These are phyloP conservation scores for Hypoxylon sp. DNA, from an alignment of 2,329 filamentous ascomycete genomes.

Conservation along the genomic window DNA sequence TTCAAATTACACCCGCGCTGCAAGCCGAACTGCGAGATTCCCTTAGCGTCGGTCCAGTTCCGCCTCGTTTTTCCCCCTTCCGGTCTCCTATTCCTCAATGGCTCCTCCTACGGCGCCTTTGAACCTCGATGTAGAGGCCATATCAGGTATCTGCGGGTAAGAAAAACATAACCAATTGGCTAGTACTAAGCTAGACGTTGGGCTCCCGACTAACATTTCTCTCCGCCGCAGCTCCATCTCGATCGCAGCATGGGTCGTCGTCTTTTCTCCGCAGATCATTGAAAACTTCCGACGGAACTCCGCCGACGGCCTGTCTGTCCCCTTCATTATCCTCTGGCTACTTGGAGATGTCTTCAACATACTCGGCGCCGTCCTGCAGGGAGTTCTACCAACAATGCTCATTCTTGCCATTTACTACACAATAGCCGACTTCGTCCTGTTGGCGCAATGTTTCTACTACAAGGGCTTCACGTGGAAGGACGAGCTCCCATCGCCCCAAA, in stretches of 20 bases:
- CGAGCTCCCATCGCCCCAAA: slow-evolving; percentile 61
- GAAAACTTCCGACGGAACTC: slow-evolving; percentile 91
- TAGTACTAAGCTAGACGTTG: background rate
- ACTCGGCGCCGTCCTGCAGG: slow-evolving; percentile 89
- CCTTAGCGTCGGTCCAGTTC: slow-evolving; percentile 18
- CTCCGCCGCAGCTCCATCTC: slow-evolving; percentile 80
- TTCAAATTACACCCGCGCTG: slow-evolving; percentile 4
- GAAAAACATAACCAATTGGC: slow-evolving; percentile 48
- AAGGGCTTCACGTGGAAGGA: slow-evolving; percentile 81
- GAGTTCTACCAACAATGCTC: slow-evolving; percentile 93
- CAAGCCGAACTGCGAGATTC: background rate
- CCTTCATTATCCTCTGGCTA: slow-evolving; percentile 95
- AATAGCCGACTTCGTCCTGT: slow-evolving; percentile 87
- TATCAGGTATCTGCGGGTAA: slow-evolving; percentile 91
- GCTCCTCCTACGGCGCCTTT: slow-evolving; percentile 69
- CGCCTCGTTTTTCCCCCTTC: slow-evolving; percentile 11
- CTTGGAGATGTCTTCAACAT: slow-evolving; percentile 97
- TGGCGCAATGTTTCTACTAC: slow-evolving; percentile 96
- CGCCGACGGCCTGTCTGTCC: slow-evolving; percentile 88
- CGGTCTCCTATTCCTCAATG: slow-evolving; percentile 56
- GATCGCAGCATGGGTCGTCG: slow-evolving; percentile 97
- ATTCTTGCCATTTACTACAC: slow-evolving; percentile 97
- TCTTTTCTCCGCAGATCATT: slow-evolving; percentile 97
- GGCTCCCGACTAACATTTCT: slow-evolving; percentile 27
- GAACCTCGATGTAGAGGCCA: slow-evolving; percentile 87